Evolutionary conservation across 1,139 yeast genomes (phyloP), one percentile per base, ranked within the genome.

Genomic region (Kodamaea anthophila): DNA sequence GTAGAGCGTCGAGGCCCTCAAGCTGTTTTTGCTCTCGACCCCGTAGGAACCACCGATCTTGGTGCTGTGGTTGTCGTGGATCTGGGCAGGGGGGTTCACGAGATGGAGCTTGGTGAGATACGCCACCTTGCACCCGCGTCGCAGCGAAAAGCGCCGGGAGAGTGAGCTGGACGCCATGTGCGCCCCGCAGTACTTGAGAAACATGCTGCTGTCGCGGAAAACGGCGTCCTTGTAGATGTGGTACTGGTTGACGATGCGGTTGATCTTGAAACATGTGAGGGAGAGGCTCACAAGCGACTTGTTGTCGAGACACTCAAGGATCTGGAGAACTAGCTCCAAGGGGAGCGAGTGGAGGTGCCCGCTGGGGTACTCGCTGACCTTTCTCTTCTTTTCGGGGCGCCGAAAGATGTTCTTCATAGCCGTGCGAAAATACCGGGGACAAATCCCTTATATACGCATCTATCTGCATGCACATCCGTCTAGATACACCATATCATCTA

Each of bases 301-400:
- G 4, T 33, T 28, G 8, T 35, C 41, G 12, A 65, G 39, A 24
- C 46, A 37, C 5, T 44, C 38, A 16, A 69, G 51, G 20, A 70
- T 55, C 24, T 51, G 48, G 13, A 57, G 38, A 4, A 68, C 39
- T 5, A 70, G 48, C 40, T 70, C 77, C 12, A 51, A 39, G 4
- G 76, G 76, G 14, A 65, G 43, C n/a, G 65, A 59, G 35, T 52
- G 54, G 6, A 65, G 15, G 36, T 64, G 70, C 5, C 35, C 32
- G 5, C 35, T 23, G 1, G 57, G 56, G 34, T 65, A 64, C 7
- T 28, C 30, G 9, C 4, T 36, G 18, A 19, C 5, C 18, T 10
- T 9, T 16, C 24, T 10, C 19, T 15, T 14, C 21, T 24, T 21
- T 8, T 19, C 24, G n/a, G 30, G 43, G 13, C 21, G 16, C 10